Base-by-base conservation (phyloP, 148 eudicot species). In the Vaccinium darrowii region DNA sequence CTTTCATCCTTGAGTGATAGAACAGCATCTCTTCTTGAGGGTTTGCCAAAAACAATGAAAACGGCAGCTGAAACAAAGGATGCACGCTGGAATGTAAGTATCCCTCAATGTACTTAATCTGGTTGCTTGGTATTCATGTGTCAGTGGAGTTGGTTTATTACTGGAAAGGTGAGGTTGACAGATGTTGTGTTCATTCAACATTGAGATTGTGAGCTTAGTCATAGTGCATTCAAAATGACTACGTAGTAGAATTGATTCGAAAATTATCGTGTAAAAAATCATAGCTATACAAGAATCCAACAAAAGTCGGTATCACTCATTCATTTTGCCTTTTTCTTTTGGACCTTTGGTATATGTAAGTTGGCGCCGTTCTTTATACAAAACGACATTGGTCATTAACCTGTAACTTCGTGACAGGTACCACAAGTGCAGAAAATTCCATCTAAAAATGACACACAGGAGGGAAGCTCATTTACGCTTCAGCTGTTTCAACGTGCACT, bases 401-500 rank as follows among this genome's bases (percentile, higher is more conserved):
- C 43, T 85, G 5, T 57, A 12, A 33, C 67, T 15, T 85, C 76
- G 53, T 86, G 76, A 60, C 87, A 95, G 99, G 97, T 94, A 84
- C 4, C 86, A 51, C 89, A 83, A 82, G 86, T 88, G 51, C 95
- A 84, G 81, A 90, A 87, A 87, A 71, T 86, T 54, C 54, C 89
- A 79, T 85, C 91, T 79, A 93, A 93, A 56, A 84, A 92, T 53
- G 95, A 95, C 7, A 71, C 81, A 76, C 94, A 92, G 89, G 97
- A 92, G 78, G 97, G 95, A 85, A 86, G 82, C 86, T 94, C 98
- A 33, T 97, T 97, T 84, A 93, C 98, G 15, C 95, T 97, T 80
- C 96, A 97, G 89, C 90, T 95, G n/a, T 95, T 97, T 85, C 98
- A 97, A 85, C 98, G 92, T 36, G 90, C 96, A 65, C 98, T 95